Conservation (phyloP, 352 stramenopile species). For the Plasmopara muralis region DNA sequence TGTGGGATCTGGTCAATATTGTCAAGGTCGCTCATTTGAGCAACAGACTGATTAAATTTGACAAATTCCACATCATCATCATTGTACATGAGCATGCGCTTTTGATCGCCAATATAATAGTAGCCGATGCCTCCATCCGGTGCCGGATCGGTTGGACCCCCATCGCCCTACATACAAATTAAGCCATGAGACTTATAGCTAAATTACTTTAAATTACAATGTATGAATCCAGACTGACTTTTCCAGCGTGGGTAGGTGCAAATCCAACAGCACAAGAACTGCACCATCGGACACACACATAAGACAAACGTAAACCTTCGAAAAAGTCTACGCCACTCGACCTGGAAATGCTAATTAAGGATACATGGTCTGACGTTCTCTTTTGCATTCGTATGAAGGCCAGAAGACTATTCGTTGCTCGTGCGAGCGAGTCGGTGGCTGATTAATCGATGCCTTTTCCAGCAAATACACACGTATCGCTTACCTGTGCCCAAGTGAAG, state of each 20-base stretch:
- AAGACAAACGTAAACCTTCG: slow-evolving; percentile 10
- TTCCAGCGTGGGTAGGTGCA: slow-evolving; percentile 54
- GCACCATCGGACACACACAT: slow-evolving; percentile 50
- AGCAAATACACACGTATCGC: no score
- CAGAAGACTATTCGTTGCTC: slow-evolving; percentile 59
- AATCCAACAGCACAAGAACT: slow-evolving; percentile 74
- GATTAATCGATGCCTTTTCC: slow-evolving; percentile 92
- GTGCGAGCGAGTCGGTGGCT: slow-evolving; percentile 61
- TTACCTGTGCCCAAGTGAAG: slow-evolving; percentile 83
- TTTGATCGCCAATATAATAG: slow-evolving; percentile 83
- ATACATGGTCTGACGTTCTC: slow-evolving; percentile 54
- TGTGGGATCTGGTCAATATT: slow-evolving; percentile 52
- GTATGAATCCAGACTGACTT: slow-evolving; percentile 86
- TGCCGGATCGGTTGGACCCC: slow-evolving; percentile 59
- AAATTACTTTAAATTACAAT: slow-evolving; percentile 15
- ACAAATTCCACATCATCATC: slow-evolving; percentile 64
- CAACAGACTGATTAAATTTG: slow-evolving; percentile 62
- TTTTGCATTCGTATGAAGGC: slow-evolving; percentile 88
- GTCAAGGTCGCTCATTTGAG: slow-evolving; percentile 50
- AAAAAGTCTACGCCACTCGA: slow-evolving; percentile 12
- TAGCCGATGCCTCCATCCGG: slow-evolving; percentile 76
- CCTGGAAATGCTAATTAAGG: slow-evolving; percentile 82
- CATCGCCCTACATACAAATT: slow-evolving; percentile 47
- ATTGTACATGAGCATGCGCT: slow-evolving; percentile 72
- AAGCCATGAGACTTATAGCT: background rate